These are phyloP conservation scores for Chaetomiaceae sp. DNA, from an alignment of 2,329 filamentous ascomycete species.

Conservation along the genomic window DNA sequence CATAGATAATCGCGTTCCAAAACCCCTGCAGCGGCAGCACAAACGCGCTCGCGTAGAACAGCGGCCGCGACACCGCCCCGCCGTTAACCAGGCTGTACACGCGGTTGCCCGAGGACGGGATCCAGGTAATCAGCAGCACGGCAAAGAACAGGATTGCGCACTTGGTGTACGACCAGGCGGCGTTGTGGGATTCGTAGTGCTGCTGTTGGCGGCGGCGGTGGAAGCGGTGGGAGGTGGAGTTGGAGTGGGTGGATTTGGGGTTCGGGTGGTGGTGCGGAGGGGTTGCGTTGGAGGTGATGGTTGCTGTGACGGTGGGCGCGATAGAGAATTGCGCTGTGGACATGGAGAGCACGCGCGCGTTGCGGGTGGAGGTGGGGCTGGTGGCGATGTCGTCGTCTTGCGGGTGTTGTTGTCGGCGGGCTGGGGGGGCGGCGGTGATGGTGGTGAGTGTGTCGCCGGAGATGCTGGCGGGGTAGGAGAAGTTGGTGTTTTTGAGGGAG, in stretches of 20 bases:
- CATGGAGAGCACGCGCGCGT: background rate
- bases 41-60: slow-evolving; percentile 64
- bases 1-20: slow-evolving; percentile 77
- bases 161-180: slow-evolving; percentile 63
- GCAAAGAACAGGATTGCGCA: slow-evolving; percentile 66
- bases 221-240: slow-evolving; percentile 11
- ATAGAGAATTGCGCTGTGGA: slow-evolving; percentile 1
- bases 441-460: slow-evolving; percentile 31
- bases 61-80: slow-evolving; percentile 44
- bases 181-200: slow-evolving; percentile 51
- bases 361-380: background rate
- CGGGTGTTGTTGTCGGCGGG: slow-evolving; percentile 6
- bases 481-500: slow-evolving; percentile 16
- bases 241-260: background rate
- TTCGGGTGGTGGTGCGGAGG: background rate
- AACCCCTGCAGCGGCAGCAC: slow-evolving; percentile 78
- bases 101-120: slow-evolving; percentile 71
- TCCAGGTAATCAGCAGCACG: slow-evolving; percentile 66
- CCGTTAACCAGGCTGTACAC: slow-evolving; percentile 62
- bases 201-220: slow-evolving; percentile 30
- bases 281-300: slow-evolving; percentile 3
- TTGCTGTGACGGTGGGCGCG: slow-evolving; percentile 5
- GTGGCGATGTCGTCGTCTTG: background rate
- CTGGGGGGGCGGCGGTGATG: slow-evolving; percentile 10
- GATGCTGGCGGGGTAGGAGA: slow-evolving; percentile 46